phyloP scores from a whole-genome alignment of 2,329 filamentous ascomycete species.

The Ceratocystiopsis sp. region DNA sequence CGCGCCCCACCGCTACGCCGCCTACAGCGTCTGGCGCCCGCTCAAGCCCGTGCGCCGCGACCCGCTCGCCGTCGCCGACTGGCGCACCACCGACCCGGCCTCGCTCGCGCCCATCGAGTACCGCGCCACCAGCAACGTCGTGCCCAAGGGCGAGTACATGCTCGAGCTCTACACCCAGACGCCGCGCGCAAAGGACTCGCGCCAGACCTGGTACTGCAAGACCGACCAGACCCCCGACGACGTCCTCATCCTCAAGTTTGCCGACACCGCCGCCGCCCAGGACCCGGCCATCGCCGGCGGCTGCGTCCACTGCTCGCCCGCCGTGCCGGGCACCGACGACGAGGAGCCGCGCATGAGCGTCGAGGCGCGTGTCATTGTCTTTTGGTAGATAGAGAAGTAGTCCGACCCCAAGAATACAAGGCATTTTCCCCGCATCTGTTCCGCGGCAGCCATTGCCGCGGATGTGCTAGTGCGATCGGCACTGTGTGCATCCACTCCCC shows the following conservation, averaged over 20 bases:
- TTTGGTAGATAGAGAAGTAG: neutral
- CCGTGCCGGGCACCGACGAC: neutral
- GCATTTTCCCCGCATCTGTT: too few species aligned
- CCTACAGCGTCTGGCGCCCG: slow-evolving; percentile 1
- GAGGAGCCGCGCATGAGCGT: slow-evolving; percentile 2
- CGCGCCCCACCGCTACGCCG: neutral
- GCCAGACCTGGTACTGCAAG: slow-evolving; percentile 2
- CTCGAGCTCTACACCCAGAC: slow-evolving; percentile 2
- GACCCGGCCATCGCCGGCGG: neutral
- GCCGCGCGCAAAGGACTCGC: neutral
- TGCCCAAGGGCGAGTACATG: slow-evolving; percentile 2
- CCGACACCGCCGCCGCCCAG: neutral
- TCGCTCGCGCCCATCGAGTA: slow-evolving; percentile 1
- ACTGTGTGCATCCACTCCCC: too few species aligned
- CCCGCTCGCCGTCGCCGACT: neutral
- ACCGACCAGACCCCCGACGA: slow-evolving; percentile 1
- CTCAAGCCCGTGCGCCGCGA: slow-evolving; percentile 1
- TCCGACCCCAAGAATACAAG: too few species aligned
- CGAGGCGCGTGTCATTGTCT: slow-evolving; percentile 1
- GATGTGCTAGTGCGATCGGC: too few species aligned
- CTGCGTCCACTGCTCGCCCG: slow-evolving; percentile 1
- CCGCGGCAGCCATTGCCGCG: too few species aligned
- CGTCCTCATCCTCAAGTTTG: slow-evolving; percentile 2
- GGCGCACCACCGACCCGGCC: neutral
- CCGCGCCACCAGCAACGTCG: slow-evolving; percentile 2